Evolutionary conservation across 2,329 filamentous ascomycete species (phyloP), one percentile per base, ranked within the genome.

Genomic region (Ophiostoma sp.): DNA sequence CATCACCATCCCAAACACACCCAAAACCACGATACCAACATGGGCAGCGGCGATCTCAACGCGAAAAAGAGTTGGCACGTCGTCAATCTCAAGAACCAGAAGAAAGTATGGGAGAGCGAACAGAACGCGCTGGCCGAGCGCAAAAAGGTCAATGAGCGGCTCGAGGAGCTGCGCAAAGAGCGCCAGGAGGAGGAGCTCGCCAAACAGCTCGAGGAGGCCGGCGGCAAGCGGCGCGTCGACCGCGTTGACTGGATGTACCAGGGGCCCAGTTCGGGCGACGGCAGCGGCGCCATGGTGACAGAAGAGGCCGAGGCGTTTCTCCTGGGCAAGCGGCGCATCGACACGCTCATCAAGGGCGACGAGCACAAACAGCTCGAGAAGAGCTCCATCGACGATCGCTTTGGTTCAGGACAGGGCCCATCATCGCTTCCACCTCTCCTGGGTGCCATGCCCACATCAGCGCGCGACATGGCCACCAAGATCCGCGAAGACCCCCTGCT

Each of bases 181-280:
- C 89, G 94, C 66, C 89, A 91, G 67, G 91, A 97, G 74, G 93
- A 97, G 79, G 94, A 98, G 79, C 87, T 98, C 0, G 92, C 97
- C 79, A 87, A 89, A 68, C 86, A 98, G 74, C 92, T 97, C 70
- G 95, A 97, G 80, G 89, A 90, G 2, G 90, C 93, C 0, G 95
- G 95, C 52, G 93, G 94, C 70, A 88, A 86, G 76, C 94, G 93
- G 77, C 86, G 90, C 69, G 82, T 90, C 39, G 90, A 94, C 75
- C 89, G 93, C 48, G 94, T 99, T 35, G 95, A 98, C 76, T 99
- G 95, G 92, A 97, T 99, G 93, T 99, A 99, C 80, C 88, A 90
- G 75, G 94, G 94, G 1, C 93, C 95, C n/a, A 35, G 62, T 8
- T 90, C 90, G 67, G 84, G 87, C 76, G 92, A 92, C 48, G 89